phyloP scores from a whole-genome alignment of 176 grass and related monocot species.

The Eremochloa ophiuroides region DNA sequence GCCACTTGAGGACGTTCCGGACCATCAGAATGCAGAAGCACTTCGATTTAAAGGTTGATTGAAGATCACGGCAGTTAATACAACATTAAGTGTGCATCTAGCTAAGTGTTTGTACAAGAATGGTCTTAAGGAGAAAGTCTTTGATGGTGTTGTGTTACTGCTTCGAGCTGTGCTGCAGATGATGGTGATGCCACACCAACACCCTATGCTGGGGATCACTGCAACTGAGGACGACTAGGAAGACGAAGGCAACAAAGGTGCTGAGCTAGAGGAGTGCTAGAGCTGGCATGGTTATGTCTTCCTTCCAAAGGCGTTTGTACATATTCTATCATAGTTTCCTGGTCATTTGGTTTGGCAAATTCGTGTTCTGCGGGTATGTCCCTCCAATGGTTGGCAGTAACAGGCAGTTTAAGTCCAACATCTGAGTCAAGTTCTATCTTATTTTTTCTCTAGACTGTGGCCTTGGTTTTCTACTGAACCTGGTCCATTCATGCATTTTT shows the following conservation, averaged over 20 bases:
- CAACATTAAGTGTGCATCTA: neutral
- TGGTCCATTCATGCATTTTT: neutral
- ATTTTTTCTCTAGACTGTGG: neutral
- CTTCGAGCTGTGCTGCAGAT: no score
- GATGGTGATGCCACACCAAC: no score
- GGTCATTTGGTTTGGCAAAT: neutral
- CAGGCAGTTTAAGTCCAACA: neutral
- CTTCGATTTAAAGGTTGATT: neutral
- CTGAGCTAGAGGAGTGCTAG: neutral
- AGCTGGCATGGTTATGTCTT: neutral
- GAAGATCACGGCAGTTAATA: neutral
- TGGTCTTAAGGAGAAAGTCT: neutral
- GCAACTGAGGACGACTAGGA: neutral
- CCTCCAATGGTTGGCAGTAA: neutral
- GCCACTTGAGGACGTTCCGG: neutral
- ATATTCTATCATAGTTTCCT: neutral
- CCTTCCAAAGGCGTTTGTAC: no score
- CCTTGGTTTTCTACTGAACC: neutral
- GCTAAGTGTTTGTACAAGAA: neutral
- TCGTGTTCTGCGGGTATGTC: neutral
- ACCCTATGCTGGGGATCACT: no score
- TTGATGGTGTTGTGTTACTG: no score
- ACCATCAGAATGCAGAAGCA: neutral
- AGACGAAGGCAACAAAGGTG: neutral
- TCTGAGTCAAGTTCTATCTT: neutral